Percentiles rank a stretch among this genome's conserved stretches.
Conservation (phyloP, 73 alveolate species). For the Paramecium octaurelia region DNA sequence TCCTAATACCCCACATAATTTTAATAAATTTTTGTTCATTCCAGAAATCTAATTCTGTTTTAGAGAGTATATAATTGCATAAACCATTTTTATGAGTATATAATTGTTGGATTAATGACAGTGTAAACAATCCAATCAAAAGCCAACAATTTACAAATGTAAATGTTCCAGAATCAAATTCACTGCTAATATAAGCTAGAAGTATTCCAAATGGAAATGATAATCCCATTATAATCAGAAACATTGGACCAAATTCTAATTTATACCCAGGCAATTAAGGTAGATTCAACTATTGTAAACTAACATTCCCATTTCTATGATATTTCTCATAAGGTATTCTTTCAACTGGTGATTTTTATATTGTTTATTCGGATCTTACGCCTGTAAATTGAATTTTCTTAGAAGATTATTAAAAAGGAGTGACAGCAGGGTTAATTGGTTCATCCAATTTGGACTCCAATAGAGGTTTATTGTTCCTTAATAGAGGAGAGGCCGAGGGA, state of each 20-base stretch:
- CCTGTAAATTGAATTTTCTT: neutral
- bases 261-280: neutral
- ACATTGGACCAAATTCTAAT: neutral
- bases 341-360: neutral
- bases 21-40: constrained; percentile 14
- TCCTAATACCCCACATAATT: constrained; percentile 1
- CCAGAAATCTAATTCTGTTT: constrained; percentile 25
- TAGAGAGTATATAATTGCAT: neutral
- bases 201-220: constrained; percentile 23
- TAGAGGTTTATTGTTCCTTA: neutral
- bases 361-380: neutral
- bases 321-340: constrained; percentile 17
- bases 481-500: constrained; percentile 30
- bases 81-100: constrained; percentile 14
- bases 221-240: neutral
- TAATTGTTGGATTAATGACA: neutral
- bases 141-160: constrained; percentile 27
- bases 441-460: neutral
- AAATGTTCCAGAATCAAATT: neutral
- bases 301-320: constrained; percentile 34
- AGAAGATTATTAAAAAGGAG: neutral
- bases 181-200: neutral
- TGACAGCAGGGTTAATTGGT: neutral
- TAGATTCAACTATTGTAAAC: neutral
- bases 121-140: neutral